Conservation (phyloP, 2,329 filamentous ascomycete species). For the Botryotinia narcissicola region DNA sequence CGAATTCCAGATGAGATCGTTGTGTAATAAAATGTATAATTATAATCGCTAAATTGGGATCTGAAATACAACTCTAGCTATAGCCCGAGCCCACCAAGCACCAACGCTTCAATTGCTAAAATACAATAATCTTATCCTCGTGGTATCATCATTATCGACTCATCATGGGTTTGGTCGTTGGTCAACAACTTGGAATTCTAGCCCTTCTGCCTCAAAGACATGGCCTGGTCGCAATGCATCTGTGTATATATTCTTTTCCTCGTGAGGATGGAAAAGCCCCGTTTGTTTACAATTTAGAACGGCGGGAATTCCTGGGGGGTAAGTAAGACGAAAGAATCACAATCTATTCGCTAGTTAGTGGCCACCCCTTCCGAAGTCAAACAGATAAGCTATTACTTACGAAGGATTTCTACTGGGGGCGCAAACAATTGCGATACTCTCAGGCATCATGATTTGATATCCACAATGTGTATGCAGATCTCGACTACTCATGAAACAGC, state of each 20-base stretch:
- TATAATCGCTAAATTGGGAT: neutral
- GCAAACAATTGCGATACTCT: conserved; percentile 96
- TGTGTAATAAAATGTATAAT: neutral
- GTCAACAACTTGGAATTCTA: conserved; percentile 65
- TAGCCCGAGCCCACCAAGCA: neutral
- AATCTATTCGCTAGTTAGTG: conserved; percentile 53
- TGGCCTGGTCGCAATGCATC: conserved; percentile 52
- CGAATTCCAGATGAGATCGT: neutral
- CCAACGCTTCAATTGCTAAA: neutral
- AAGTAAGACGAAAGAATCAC: conserved; percentile 89
- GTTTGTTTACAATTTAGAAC: conserved; percentile 75
- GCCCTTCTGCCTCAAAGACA: conserved; percentile 55
- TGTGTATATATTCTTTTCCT: conserved; percentile 41
- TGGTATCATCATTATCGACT: neutral
- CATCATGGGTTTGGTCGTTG: conserved; percentile 43
- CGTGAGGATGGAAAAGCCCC: conserved; percentile 80
- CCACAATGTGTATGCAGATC: conserved; percentile 92
- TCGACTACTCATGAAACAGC: conserved; percentile 94
- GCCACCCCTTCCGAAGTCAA: neutral
- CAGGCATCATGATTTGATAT: conserved; percentile 94
- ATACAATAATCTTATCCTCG: neutral
- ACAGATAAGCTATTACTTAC: conserved; percentile 48
- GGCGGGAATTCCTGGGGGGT: conserved; percentile 85
- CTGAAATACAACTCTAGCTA: neutral
- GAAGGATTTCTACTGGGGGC: conserved; percentile 76